Conservation (phyloP, 768 basidiomycete species). For the Hygrophorus pudorinus region DNA sequence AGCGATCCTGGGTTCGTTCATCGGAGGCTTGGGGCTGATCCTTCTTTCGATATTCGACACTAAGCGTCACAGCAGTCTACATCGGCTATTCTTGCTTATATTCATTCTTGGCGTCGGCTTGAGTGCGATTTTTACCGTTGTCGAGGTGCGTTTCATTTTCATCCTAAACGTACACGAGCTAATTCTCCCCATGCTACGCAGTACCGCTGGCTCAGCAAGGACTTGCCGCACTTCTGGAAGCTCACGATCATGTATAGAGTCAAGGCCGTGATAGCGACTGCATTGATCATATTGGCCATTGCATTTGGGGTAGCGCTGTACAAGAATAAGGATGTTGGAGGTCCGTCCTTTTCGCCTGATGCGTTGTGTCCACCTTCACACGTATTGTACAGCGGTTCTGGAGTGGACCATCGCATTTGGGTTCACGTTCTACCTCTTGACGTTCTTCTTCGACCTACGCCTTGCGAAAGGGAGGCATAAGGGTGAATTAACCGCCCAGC, state of each 20-base stretch:
- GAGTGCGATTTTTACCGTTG: conserved; percentile 64
- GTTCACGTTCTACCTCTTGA: conserved; percentile 63
- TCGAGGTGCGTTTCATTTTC: conserved; percentile 38
- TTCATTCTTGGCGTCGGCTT: conserved; percentile 67
- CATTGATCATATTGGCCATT: conserved; percentile 52
- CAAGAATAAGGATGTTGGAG: conserved; percentile 36
- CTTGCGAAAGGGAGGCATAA: conserved; percentile 42
- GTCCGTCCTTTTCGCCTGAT: conserved; percentile 17
- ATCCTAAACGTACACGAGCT: not conserved
- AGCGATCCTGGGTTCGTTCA: conserved; percentile 49
- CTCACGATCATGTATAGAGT: conserved; percentile 46
- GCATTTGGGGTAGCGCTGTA: conserved; percentile 50
- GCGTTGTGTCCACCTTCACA: not conserved
- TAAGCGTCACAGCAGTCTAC: conserved; percentile 36
- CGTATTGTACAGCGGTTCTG: conserved; percentile 35
- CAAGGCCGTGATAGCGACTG: conserved; percentile 50
- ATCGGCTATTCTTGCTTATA: conserved; percentile 55
- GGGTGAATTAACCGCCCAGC: conserved; percentile 31
- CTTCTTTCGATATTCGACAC: conserved; percentile 69
- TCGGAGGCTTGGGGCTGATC: conserved; percentile 58
- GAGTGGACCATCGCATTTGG: conserved; percentile 72
- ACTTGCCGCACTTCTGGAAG: conserved; percentile 33
- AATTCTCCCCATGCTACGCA: conserved; percentile 14
- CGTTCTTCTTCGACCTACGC: conserved; percentile 65
- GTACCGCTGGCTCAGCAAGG: conserved; percentile 59